A percentile compares a stretch with the other conserved stretches of the same genome.
phyloP scores from a whole-genome alignment of 176 grass and related monocot genomes.

The Zoysia japonica region DNA sequence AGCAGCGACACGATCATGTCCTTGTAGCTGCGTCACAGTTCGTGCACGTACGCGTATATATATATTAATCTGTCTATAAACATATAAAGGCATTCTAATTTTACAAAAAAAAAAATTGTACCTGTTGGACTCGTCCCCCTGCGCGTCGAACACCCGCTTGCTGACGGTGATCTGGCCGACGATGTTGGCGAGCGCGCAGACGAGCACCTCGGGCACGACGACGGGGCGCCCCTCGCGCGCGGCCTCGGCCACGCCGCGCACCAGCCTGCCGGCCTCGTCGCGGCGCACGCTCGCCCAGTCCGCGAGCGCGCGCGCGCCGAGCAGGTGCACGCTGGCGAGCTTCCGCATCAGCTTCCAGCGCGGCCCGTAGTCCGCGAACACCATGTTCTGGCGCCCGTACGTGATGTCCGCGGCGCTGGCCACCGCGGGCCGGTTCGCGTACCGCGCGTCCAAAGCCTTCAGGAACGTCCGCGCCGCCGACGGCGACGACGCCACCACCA shows the following conservation, averaged over 20 bases:
- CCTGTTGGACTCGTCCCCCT: conserved; percentile 74
- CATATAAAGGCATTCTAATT: neutral
- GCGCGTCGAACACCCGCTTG: conserved; percentile 70
- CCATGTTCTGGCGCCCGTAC: conserved; percentile 79
- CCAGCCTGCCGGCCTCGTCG: conserved; percentile 42
- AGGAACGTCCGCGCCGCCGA: conserved; percentile 62
- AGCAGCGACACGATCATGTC: conserved; percentile 83
- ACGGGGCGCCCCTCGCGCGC: conserved; percentile 24
- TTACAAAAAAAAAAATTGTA: neutral
- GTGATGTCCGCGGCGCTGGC: conserved; percentile 74
- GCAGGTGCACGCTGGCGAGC: conserved; percentile 74
- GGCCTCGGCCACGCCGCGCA: conserved; percentile 42
- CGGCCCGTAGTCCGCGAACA: conserved; percentile 73
- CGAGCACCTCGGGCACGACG: conserved; percentile 71
- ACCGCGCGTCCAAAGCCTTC: conserved; percentile 65
- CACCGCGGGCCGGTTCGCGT: conserved; percentile 64
- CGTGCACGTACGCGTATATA: neutral
- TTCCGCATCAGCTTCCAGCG: conserved; percentile 92
- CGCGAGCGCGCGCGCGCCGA: conserved; percentile 61
- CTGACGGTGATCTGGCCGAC: conserved; percentile 77
- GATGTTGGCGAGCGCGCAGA: conserved; percentile 81
- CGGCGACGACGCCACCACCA: conserved; percentile 65
- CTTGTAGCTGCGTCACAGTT: conserved; percentile 54
- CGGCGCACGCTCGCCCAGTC: conserved; percentile 70
- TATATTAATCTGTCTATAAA: neutral